These are phyloP conservation scores for Agaricus blazei DNA, from an alignment of 768 basidiomycete genomes.

Conservation along the genomic window DNA sequence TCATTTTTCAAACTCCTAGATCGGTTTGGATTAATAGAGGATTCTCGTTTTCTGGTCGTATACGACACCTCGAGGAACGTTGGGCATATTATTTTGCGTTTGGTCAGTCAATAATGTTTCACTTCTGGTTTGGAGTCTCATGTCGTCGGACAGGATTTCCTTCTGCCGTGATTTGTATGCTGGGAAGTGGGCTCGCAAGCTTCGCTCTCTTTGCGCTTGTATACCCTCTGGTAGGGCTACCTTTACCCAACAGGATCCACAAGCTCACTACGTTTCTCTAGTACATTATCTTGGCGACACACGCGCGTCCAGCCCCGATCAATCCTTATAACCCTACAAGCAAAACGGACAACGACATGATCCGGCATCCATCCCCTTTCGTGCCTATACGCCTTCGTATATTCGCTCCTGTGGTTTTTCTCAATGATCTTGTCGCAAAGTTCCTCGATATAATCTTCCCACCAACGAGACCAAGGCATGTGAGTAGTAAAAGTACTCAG, in stretches of 20 bases:
- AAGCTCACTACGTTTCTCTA: constrained; percentile 21
- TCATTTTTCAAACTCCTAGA: constrained; percentile 28
- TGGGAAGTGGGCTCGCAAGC: constrained; percentile 71
- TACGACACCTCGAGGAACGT: constrained; percentile 77
- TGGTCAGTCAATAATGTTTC: constrained; percentile 35
- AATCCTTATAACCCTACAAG: constrained; percentile 68
- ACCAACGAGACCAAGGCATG: constrained; percentile 24
- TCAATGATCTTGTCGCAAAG: constrained; percentile 68
- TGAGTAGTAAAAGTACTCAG: constrained; percentile 23
- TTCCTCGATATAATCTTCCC: constrained; percentile 28
- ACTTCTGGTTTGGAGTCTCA: not conserved
- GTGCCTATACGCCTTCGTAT: constrained; percentile 78
- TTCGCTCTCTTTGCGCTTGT: constrained; percentile 80
- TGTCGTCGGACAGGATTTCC: constrained; percentile 53
- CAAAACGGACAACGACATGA: constrained; percentile 26
- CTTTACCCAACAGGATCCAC: not conserved
- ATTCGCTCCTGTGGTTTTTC: constrained; percentile 66
- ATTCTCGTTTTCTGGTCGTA: constrained; percentile 58
- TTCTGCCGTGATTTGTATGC: constrained; percentile 65
- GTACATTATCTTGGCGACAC: constrained; percentile 84
- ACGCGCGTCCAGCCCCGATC: constrained; percentile 65
- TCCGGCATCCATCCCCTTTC: constrained; percentile 69
- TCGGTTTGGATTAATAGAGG: constrained; percentile 79
- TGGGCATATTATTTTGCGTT: constrained; percentile 90
- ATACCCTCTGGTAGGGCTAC: constrained; percentile 63